These are phyloP conservation scores for Rosellinia necatrix DNA, from an alignment of 2,329 filamentous ascomycete genomes.

Conservation along the genomic window DNA sequence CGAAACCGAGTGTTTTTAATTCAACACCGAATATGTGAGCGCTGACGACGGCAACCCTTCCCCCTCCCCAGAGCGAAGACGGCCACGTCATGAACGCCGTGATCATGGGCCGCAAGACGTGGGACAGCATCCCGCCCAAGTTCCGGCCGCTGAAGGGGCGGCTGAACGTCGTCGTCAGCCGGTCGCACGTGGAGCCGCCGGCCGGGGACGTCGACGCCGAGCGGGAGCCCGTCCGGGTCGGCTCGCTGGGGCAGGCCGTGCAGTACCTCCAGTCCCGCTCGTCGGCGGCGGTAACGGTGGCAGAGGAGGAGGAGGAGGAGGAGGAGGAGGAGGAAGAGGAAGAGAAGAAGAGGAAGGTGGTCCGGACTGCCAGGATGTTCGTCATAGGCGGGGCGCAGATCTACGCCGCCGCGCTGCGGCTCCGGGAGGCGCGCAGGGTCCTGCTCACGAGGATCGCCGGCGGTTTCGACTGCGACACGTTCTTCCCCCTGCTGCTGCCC, in stretches of 20 bases:
- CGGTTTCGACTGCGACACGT: slow-evolving; percentile 78
- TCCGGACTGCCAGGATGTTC: slow-evolving; percentile 66
- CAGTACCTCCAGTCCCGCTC: slow-evolving; percentile 47
- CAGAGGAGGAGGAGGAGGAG: no score
- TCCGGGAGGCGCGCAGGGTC: slow-evolving; percentile 63
- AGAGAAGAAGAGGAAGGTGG: no score
- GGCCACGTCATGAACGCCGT: slow-evolving; percentile 67
- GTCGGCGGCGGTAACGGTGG: no score
- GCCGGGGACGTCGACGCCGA: slow-evolving; percentile 26
- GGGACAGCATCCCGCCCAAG: slow-evolving; percentile 81
- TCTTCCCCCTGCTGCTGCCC: slow-evolving; percentile 67
- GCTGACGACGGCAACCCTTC: not conserved
- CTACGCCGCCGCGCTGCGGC: slow-evolving; percentile 71
- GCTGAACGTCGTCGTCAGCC: slow-evolving; percentile 80
- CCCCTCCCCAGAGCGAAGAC: slow-evolving; percentile 23
- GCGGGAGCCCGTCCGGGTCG: slow-evolving; percentile 61
- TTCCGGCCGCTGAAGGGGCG: slow-evolving; percentile 81
- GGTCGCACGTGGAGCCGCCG: slow-evolving; percentile 46
- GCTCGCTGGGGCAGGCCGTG: slow-evolving; percentile 64
- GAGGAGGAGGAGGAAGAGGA: no score
- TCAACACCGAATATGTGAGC: not conserved
- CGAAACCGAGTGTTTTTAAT: not conserved
- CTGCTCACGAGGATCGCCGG: slow-evolving; percentile 70
- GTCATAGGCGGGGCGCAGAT: slow-evolving; percentile 91
- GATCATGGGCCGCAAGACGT: slow-evolving; percentile 97